Percentiles rank a stretch among this genome's conserved stretches.
phyloP scores from a whole-genome alignment of 2,329 filamentous ascomycete species.

The Curvularia sp. region DNA sequence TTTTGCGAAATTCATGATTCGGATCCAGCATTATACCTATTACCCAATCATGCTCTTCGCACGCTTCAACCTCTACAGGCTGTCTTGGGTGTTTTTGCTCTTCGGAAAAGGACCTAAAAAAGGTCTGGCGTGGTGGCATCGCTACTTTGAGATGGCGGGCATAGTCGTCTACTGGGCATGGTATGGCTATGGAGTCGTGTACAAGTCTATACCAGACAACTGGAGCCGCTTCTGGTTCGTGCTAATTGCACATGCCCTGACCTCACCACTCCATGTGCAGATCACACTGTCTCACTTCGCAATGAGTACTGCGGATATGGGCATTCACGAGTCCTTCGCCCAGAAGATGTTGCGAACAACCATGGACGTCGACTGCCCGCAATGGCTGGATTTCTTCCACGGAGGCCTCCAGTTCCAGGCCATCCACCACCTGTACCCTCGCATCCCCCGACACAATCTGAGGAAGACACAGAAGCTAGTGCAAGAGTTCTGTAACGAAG shows the following conservation, averaged over 20 bases:
- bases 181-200: slow-evolving; percentile 71
- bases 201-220: slow-evolving; percentile 65
- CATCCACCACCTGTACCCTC: slow-evolving; percentile 73
- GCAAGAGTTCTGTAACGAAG: slow-evolving; percentile 69
- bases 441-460: slow-evolving; percentile 73
- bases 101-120: slow-evolving; percentile 63
- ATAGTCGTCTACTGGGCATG: slow-evolving; percentile 72
- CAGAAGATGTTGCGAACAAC: slow-evolving; percentile 75
- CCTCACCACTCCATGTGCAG: slow-evolving; percentile 73
- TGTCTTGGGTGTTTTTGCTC: slow-evolving; percentile 71
- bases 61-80: slow-evolving; percentile 75
- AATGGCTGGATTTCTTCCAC: slow-evolving; percentile 75
- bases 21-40: slow-evolving; percentile 71
- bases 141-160: slow-evolving; percentile 69
- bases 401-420: slow-evolving; percentile 77
- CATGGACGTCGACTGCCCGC: slow-evolving; percentile 76
- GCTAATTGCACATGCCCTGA: slow-evolving; percentile 69
- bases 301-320: slow-evolving; percentile 72
- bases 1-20: slow-evolving; percentile 65
- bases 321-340: slow-evolving; percentile 70
- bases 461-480: slow-evolving; percentile 67
- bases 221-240: slow-evolving; percentile 67
- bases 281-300: slow-evolving; percentile 77
- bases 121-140: slow-evolving; percentile 71
- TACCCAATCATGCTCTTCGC: slow-evolving; percentile 72